A percentile compares a stretch with the other conserved stretches of the same genome.
These are phyloP conservation scores for Borovskyia barvae DNA, from an alignment of 208 protist genomes.

Conservation along the genomic window DNA sequence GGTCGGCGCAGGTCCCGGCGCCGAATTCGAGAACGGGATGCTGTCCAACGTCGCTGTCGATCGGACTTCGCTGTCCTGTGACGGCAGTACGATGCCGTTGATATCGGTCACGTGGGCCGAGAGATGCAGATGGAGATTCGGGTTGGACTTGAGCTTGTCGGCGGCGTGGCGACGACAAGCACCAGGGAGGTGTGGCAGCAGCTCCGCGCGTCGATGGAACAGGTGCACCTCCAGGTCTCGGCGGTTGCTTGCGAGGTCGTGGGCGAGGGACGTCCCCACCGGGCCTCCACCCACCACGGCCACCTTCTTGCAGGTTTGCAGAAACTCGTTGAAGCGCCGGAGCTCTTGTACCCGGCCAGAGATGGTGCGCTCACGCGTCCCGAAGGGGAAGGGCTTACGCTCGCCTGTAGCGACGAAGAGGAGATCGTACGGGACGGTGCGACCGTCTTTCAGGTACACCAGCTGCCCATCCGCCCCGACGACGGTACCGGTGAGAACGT, in stretches of 20 bases:
- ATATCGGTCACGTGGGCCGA: slow-evolving; percentile 56
- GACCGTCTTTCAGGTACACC: slow-evolving; percentile 67
- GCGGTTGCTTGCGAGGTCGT: slow-evolving; percentile 53
- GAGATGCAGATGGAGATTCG: slow-evolving; percentile 58
- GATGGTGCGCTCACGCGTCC: slow-evolving; percentile 65
- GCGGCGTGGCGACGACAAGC: slow-evolving; percentile 60
- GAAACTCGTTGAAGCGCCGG: slow-evolving; percentile 68
- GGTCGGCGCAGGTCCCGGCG: background rate
- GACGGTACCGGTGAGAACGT: slow-evolving; percentile 84
- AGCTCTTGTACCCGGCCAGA: slow-evolving; percentile 77
- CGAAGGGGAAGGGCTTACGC: slow-evolving; percentile 77
- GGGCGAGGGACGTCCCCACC: slow-evolving; percentile 67
- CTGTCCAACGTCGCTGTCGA: background rate
- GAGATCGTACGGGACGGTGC: slow-evolving; percentile 74
- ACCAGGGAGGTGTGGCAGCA: slow-evolving; percentile 64
- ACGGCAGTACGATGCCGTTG: slow-evolving; percentile 4
- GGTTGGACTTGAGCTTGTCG: slow-evolving; percentile 41
- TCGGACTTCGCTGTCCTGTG: background rate
- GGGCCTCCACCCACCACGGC: slow-evolving; percentile 84
- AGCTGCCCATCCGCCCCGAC: slow-evolving; percentile 56
- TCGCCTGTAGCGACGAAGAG: slow-evolving; percentile 78
- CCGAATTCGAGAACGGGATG: background rate
- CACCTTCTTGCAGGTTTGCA: slow-evolving; percentile 71
- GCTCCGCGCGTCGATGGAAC: slow-evolving; percentile 57
- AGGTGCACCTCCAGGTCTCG: slow-evolving; percentile 75